A percentile compares a stretch with the other conserved stretches of the same genome.
Conservation (phyloP, 2,329 filamentous ascomycete genomes). For the Trichoderma guizhouense region DNA sequence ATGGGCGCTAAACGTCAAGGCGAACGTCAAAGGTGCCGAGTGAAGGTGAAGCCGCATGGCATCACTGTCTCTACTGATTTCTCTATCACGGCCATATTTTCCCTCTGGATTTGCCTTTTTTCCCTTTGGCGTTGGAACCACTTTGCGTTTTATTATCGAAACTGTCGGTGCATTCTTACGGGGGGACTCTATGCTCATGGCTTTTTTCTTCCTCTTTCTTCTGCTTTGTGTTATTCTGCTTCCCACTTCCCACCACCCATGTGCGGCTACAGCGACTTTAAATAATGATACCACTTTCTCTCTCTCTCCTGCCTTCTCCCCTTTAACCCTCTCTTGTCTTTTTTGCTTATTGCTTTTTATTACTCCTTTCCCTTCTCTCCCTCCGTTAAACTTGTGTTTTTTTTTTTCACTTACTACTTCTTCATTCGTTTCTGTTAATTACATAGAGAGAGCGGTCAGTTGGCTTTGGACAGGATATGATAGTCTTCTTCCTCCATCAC, state of each 20-base stretch:
- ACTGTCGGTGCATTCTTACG: constrained; percentile 13
- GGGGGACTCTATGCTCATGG: constrained; percentile 6
- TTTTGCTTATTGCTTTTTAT: neutral
- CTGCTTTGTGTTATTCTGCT: neutral
- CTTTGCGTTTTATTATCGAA: neutral
- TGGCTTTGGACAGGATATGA: constrained; percentile 17
- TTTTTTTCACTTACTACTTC: neutral
- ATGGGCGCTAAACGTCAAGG: constrained; percentile 69
- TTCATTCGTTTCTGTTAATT: constrained; percentile 12
- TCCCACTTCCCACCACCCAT: neutral
- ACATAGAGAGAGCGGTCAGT: constrained; percentile 13
- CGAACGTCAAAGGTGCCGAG: constrained; percentile 54
- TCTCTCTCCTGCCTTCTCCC: neutral
- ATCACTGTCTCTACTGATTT: neutral
- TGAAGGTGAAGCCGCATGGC: constrained; percentile 30
- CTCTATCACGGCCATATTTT: neutral
- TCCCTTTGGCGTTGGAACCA: neutral
- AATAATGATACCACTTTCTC: constrained; percentile 17
- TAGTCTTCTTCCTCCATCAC: neutral
- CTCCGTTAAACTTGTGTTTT: neutral
- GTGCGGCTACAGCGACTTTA: neutral
- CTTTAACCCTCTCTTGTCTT: neutral
- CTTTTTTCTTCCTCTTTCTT: neutral
- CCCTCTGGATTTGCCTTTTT: neutral
- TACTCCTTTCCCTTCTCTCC: neutral